Conservation (phyloP, 371 early-diverging fungal genomes). For the Rhizopus stolonifer region DNA sequence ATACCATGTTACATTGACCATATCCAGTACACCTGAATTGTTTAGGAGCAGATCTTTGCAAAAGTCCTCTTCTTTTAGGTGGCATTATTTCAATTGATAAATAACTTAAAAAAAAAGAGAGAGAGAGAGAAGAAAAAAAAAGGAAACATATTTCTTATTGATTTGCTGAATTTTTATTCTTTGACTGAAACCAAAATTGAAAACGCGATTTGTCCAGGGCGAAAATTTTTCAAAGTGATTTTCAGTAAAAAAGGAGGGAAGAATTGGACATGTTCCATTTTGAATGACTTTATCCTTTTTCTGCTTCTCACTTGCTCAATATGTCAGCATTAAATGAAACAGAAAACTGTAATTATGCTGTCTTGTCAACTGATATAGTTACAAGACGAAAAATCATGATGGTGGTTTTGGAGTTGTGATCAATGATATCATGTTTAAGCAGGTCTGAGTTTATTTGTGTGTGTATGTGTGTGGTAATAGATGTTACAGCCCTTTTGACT, state of each 20-base stretch:
- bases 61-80: conserved; percentile 18
- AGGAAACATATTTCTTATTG: not conserved
- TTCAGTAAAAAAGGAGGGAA: not conserved
- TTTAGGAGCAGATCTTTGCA: conserved; percentile 29
- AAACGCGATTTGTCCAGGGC: conserved; percentile 10
- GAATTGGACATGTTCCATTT: not conserved
- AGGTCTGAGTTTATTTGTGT: not conserved
- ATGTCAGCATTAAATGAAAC: too few species aligned
- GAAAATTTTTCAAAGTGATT: not conserved
- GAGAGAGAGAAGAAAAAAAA: conserved; percentile 5
- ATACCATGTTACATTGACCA: conserved; percentile 54
- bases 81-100: conserved; percentile 12
- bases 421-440: not conserved
- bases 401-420: not conserved
- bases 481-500: not conserved
- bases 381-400: not conserved
- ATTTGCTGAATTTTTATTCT: conserved; percentile 10
- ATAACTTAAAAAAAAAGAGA: not conserved
- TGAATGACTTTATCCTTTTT: not conserved
- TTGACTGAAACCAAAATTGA: conserved; percentile 19
- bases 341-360: too few species aligned
- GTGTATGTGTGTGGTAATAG: not conserved
- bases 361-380: too few species aligned
- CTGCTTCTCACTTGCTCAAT: too few species aligned
- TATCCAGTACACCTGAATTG: conserved; percentile 51